Base-by-base conservation (phyloP, 805 yeast genomes). In the Kodamaea fukazawae region DNA sequence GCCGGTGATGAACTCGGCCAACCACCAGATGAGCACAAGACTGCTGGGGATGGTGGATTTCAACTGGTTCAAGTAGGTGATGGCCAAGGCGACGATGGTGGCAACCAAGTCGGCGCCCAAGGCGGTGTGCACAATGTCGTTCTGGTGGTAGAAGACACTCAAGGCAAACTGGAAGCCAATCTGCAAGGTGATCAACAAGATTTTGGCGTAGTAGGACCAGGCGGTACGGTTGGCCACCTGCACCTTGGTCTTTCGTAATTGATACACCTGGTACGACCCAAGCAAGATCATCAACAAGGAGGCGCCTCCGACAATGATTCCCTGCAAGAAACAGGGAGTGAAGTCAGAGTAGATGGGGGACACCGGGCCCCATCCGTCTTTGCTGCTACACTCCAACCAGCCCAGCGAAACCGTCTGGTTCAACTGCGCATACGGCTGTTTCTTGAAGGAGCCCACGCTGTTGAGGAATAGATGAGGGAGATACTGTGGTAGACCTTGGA, bases 11-110 rank as follows among this genome's bases (percentile, higher is more conserved):
- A 74, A 50, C 29, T 74, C 68, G 42, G 80, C 68, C 34, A 84
- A 64, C 96, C 96, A 91, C 61, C 77, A 91, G 46, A 83, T 70
- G 29, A 91, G 72, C 34, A 89, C 63, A 0, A 78, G 68, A 2
- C 91, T 83, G 49, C 74, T 77, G 1, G 96, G 79, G 15, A 86
- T 75, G 31, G 64, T 71, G 8, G 80, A 57, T 56, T 85, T 79
- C 59, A 73, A 76, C 53, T 79, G 83, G 57, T 91, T 97, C 43
- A 84, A 57, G 60, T 79, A 84, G 42, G 87, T 83, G 26, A 88
- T 60, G 3, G 65, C 61, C 12, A 75, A 56, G 0, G 79, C 84
- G 4, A 84, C 74, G 2, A 71, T 35, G 10, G 78, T 56, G 1
- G 81, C 78, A 2, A 64, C 43, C 0, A 70, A 44, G 34, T 72